Evolutionary conservation across 192 early-diverging fungal genomes (phyloP).

Genomic region (Coemansia sp.): DNA sequence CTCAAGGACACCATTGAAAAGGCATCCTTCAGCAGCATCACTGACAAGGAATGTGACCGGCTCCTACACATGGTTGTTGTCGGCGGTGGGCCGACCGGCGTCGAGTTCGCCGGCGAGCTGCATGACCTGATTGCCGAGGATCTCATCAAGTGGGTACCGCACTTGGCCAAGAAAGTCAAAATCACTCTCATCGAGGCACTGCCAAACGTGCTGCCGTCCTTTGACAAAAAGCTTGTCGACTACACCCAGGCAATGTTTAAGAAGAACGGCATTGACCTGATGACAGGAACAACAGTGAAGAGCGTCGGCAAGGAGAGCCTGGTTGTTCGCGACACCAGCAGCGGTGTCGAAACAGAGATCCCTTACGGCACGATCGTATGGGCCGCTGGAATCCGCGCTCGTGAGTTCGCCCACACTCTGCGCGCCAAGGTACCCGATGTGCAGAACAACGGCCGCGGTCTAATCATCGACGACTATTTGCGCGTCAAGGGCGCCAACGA

Average conservation of each 20-base stretch:
- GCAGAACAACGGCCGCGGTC: slow-evolving; percentile 48
- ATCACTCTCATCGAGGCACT: slow-evolving; percentile 78
- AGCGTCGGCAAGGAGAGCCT: slow-evolving; percentile 57
- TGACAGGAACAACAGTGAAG: slow-evolving; percentile 59
- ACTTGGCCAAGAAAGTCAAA: slow-evolving; percentile 58
- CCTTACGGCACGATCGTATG: slow-evolving; percentile 71
- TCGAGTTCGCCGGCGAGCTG: slow-evolving; percentile 70
- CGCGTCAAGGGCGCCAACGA: slow-evolving; percentile 54
- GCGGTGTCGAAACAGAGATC: slow-evolving; percentile 26
- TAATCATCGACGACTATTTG: slow-evolving; percentile 72
- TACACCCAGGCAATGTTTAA: slow-evolving; percentile 75
- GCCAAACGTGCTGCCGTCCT: slow-evolving; percentile 68
- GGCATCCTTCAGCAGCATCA: slow-evolving; percentile 63
- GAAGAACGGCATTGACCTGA: slow-evolving; percentile 68
- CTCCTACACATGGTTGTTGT: slow-evolving; percentile 80
- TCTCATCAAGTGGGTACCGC: slow-evolving; percentile 67
- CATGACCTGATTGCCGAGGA: slow-evolving; percentile 83
- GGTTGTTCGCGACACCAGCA: slow-evolving; percentile 42
- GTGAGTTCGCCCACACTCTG: slow-evolving; percentile 56
- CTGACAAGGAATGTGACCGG: slow-evolving; percentile 59
- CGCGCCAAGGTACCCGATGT: slow-evolving; percentile 40
- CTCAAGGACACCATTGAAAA: slow-evolving; percentile 78
- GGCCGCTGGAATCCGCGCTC: slow-evolving; percentile 71
- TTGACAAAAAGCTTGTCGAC: slow-evolving; percentile 66
- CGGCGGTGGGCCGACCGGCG: slow-evolving; percentile 83